Percentiles rank a stretch among this genome's conserved stretches.
Conservation (phyloP, 2,329 filamentous ascomycete genomes). For the Ambrosiella xylebori region DNA sequence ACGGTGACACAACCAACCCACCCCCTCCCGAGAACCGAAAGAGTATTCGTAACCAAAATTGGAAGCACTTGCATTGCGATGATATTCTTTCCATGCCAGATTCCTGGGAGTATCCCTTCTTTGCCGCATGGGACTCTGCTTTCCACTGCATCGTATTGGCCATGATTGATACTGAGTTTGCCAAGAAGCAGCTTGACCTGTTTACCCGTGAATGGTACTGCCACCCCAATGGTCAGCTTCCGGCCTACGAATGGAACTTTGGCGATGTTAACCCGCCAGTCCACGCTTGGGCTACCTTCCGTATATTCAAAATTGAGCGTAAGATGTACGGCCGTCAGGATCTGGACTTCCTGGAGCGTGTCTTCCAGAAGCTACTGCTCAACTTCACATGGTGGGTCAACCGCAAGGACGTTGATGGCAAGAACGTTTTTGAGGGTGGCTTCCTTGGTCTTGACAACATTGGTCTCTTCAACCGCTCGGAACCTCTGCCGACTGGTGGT, state of each 20-base stretch:
- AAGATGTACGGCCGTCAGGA: conserved; percentile 94
- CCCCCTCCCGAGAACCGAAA: conserved; percentile 70
- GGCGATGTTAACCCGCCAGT: conserved; percentile 93
- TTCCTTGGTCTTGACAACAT: conserved; percentile 96
- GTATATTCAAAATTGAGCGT: conserved; percentile 94
- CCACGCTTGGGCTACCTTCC: conserved; percentile 89
- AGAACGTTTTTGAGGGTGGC: conserved; percentile 93
- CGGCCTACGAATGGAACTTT: conserved; percentile 95
- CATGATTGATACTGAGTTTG: conserved; percentile 95
- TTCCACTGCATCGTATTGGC: conserved; percentile 93
- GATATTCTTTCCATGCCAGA: conserved; percentile 96
- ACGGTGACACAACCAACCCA: conserved; percentile 76
- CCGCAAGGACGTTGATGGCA: conserved; percentile 81
- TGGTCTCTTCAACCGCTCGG: conserved; percentile 89
- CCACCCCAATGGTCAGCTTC: conserved; percentile 89
- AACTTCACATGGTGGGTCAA: conserved; percentile 99
- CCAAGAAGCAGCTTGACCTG: conserved; percentile 92
- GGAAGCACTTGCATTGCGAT: conserved; percentile 90
- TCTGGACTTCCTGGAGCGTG: conserved; percentile 83
- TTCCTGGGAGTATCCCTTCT: conserved; percentile 97
- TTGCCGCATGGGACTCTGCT: conserved; percentile 90
- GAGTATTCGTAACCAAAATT: conserved; percentile 66
- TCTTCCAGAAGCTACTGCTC: conserved; percentile 87
- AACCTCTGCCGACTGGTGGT: conserved; percentile 83
- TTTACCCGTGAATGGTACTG: conserved; percentile 98